These are phyloP conservation scores for Moricandia moricandioides DNA, from an alignment of 345 rosid species.

Conservation along the genomic window DNA sequence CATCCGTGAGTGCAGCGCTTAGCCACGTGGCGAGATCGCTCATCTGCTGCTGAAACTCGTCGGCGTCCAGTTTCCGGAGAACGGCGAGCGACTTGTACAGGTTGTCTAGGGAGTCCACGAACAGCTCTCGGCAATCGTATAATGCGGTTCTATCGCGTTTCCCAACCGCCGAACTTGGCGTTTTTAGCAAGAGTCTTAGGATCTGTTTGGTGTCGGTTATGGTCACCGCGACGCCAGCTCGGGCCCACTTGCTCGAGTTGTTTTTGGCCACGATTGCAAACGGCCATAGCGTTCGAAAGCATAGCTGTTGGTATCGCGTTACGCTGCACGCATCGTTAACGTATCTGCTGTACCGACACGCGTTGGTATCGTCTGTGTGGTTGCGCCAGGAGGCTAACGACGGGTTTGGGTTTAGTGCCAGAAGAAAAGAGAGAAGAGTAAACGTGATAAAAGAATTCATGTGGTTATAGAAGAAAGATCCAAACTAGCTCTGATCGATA, in stretches of 20 bases:
- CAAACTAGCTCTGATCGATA: background rate
- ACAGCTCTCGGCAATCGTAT: constrained; percentile 63
- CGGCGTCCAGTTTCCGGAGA: constrained; percentile 48
- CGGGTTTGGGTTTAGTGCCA: constrained; percentile 4
- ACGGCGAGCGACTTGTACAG: constrained; percentile 60
- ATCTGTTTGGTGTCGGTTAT: constrained; percentile 49
- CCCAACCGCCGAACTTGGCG: constrained; percentile 25
- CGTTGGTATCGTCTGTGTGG: constrained; percentile 9
- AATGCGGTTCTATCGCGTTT: constrained; percentile 46
- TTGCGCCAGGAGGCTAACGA: constrained; percentile 13
- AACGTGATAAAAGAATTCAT: constrained; percentile 5
- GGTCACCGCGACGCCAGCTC: constrained; percentile 75
- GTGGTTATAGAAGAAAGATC: background rate
- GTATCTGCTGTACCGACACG: constrained; percentile 25
- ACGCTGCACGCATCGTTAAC: constrained; percentile 73
- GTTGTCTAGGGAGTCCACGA: constrained; percentile 49
- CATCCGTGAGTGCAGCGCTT: constrained; percentile 66
- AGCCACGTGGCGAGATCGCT: constrained; percentile 66
- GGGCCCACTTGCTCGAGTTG: constrained; percentile 73
- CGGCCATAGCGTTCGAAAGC: constrained; percentile 58
- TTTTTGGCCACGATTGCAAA: constrained; percentile 56
- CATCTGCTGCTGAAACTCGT: constrained; percentile 49
- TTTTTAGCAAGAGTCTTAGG: constrained; percentile 21
- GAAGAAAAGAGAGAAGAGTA: constrained; percentile 28
- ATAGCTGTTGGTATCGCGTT: constrained; percentile 54